Evolutionary conservation across 2,329 filamentous ascomycete species (phyloP).

Genomic region (Neonectria faginata): DNA sequence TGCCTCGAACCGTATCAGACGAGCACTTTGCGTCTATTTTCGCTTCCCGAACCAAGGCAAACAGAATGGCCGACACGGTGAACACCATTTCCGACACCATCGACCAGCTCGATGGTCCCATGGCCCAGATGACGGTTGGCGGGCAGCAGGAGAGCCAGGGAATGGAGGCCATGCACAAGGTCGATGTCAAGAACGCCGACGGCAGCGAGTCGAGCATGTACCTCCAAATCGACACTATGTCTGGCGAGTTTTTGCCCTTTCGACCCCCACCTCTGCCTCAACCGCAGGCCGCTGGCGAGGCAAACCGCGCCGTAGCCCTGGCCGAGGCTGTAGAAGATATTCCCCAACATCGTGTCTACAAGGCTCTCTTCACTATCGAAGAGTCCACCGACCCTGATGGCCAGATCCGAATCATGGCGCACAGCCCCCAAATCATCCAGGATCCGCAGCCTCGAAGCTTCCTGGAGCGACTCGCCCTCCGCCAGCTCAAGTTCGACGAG

Average conservation of each 20-base stretch:
- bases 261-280: conserved; percentile 84
- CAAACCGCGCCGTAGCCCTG: conserved; percentile 49
- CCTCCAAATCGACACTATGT: conserved; percentile 75
- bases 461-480: conserved; percentile 75
- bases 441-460: conserved; percentile 67
- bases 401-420: conserved; percentile 69
- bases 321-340: conserved; percentile 51
- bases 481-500: conserved; percentile 71
- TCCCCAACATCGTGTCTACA: conserved; percentile 68
- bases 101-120: conserved; percentile 68
- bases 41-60: conserved; percentile 63
- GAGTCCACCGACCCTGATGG: conserved; percentile 71
- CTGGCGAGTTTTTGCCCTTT: conserved; percentile 82
- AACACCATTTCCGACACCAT: conserved; percentile 73
- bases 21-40: conserved; percentile 90
- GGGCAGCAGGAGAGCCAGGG: conserved; percentile 55
- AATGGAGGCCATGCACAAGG: conserved; percentile 60
- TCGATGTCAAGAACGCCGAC: conserved; percentile 67
- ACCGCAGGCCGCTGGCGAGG: conserved; percentile 62
- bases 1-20: conserved; percentile 77
- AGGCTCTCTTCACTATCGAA: conserved; percentile 74
- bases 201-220: conserved; percentile 69
- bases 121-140: conserved; percentile 64
- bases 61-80: conserved; percentile 71
- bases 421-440: conserved; percentile 69